Evolutionary conservation across 257 asterid species (phyloP).

Genomic region (Jasminum sambac): DNA sequence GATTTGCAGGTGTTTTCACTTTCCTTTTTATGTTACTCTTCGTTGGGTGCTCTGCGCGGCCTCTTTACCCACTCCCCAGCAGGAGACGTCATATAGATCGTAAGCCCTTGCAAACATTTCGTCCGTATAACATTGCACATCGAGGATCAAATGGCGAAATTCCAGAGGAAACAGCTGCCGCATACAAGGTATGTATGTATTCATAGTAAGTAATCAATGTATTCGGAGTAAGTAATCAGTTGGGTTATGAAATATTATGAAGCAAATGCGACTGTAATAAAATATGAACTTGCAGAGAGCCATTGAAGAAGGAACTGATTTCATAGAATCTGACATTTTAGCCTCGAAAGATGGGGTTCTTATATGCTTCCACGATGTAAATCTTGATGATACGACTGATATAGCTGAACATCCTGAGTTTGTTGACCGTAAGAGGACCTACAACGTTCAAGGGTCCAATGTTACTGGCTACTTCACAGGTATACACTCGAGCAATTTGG

Average conservation of each 20-base stretch:
- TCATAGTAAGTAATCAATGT: not conserved
- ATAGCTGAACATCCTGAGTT: slow-evolving; percentile 68
- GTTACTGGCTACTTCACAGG: slow-evolving; percentile 74
- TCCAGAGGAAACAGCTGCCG: slow-evolving; percentile 92
- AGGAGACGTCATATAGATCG: slow-evolving; percentile 76
- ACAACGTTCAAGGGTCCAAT: slow-evolving; percentile 71
- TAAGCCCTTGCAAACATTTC: slow-evolving; percentile 79
- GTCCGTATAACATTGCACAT: slow-evolving; percentile 91
- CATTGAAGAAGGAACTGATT: slow-evolving; percentile 96
- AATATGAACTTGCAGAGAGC: slow-evolving; percentile 70
- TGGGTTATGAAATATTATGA: not conserved
- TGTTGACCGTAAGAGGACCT: slow-evolving; percentile 61
- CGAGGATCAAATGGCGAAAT: slow-evolving; percentile 98
- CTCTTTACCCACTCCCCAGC: slow-evolving; percentile 89
- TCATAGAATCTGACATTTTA: slow-evolving; percentile 84
- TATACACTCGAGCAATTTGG: slow-evolving; percentile 29
- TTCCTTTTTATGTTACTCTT: slow-evolving; percentile 59
- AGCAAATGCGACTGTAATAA: not conserved
- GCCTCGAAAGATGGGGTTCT: slow-evolving; percentile 90
- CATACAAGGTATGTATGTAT: slow-evolving; percentile 59
- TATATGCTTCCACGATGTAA: slow-evolving; percentile 77
- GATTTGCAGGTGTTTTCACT: slow-evolving; percentile 57
- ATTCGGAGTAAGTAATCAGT: too few species aligned
- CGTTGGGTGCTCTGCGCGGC: slow-evolving; percentile 73
- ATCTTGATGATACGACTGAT: slow-evolving; percentile 73